Conservation (phyloP, 805 yeast genomes). For the Saturnispora sekii region DNA sequence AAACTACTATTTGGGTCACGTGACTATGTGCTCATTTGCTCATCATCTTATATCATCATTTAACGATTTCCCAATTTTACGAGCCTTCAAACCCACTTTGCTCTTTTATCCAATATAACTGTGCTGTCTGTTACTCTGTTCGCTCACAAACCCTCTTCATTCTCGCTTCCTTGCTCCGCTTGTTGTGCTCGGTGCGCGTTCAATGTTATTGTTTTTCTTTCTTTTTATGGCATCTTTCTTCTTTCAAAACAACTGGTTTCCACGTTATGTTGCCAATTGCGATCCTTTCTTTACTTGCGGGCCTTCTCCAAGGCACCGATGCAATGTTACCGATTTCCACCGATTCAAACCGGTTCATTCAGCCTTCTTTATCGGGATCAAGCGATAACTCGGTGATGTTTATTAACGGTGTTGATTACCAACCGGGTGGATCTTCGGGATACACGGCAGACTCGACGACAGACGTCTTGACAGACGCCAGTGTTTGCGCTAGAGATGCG, state of each 20-base stretch:
- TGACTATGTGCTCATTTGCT: too few species aligned
- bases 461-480: conserved; percentile 68
- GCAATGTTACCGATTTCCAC: conserved; percentile 52
- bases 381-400: conserved; percentile 54
- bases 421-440: conserved; percentile 84
- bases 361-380: conserved; percentile 31
- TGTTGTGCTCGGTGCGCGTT: background rate
- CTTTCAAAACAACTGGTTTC: background rate
- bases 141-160: too few species aligned
- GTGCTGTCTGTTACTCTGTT: too few species aligned
- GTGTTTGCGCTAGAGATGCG: conserved; percentile 72
- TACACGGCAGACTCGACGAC: conserved; percentile 27
- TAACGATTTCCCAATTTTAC: too few species aligned
- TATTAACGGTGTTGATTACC: conserved; percentile 83
- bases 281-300: conserved; percentile 8
- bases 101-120: too few species aligned
- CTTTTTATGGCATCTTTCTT: background rate
- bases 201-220: background rate
- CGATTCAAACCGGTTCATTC: conserved; percentile 49
- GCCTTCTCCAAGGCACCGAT: conserved; percentile 10
- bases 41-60: too few species aligned
- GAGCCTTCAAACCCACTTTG: too few species aligned
- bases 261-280: conserved; percentile 2
- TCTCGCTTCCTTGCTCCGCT: too few species aligned
- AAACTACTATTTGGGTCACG: too few species aligned